Evolutionary conservation across 2,329 filamentous ascomycete genomes (phyloP).

Genomic region (Curvularia verruculosa): DNA sequence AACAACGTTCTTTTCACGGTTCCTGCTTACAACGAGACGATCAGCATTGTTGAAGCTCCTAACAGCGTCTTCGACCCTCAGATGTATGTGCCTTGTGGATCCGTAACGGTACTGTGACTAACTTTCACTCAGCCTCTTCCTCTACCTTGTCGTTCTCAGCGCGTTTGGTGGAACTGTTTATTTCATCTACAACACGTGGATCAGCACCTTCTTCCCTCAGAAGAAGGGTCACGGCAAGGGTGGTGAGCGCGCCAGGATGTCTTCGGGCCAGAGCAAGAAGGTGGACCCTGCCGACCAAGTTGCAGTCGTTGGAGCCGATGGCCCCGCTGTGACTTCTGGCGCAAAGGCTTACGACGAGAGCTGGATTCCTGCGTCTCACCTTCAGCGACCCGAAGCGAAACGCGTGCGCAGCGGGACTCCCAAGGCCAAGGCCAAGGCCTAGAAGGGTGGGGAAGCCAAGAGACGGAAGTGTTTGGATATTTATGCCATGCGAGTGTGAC

Average conservation of each 20-base stretch:
- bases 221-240: constrained; percentile 65
- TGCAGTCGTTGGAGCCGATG: constrained; percentile 72
- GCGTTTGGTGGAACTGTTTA: constrained; percentile 81
- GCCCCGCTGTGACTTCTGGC: constrained; percentile 70
- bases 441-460: constrained; percentile 9
- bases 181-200: constrained; percentile 99
- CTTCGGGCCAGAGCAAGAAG: constrained; percentile 70
- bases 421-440: constrained; percentile 47
- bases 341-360: constrained; percentile 84
- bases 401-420: constrained; percentile 60
- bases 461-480: not conserved
- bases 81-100: constrained; percentile 68
- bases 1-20: constrained; percentile 76
- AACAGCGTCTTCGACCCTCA: constrained; percentile 93
- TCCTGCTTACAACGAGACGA: constrained; percentile 78
- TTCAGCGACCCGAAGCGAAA: constrained; percentile 79
- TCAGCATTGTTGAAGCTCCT: constrained; percentile 86
- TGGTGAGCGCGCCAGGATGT: constrained; percentile 69
- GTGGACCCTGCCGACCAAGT: constrained; percentile 64
- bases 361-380: constrained; percentile 90
- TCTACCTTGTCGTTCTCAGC: constrained; percentile 87
- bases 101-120: not conserved
- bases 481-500: not conserved
- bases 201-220: constrained; percentile 94
- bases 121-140: constrained; percentile 75